These are phyloP conservation scores for Ceratocystis eucalypticola DNA, from an alignment of 2,329 filamentous ascomycete species.

Conservation along the genomic window DNA sequence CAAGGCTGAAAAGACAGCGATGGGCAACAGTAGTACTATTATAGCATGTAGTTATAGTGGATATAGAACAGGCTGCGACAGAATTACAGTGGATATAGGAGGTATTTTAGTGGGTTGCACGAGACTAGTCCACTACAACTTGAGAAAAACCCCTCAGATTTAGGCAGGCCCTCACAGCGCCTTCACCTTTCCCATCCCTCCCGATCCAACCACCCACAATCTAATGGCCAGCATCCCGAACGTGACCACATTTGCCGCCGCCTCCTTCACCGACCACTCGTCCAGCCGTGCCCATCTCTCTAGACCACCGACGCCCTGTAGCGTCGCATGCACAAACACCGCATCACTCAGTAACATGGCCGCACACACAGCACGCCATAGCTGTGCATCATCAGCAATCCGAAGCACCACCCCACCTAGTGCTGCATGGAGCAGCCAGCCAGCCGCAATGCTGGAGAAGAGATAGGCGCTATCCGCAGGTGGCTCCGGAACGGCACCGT, in stretches of 20 bases:
- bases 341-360: slow-evolving; percentile 16
- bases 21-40: not conserved
- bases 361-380: slow-evolving; percentile 16
- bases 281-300: slow-evolving; percentile 5
- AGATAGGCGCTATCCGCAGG: slow-evolving; percentile 4
- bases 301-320: slow-evolving; percentile 15
- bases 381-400: slow-evolving; percentile 7
- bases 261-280: slow-evolving; percentile 12
- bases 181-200: not conserved
- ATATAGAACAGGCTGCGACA: not conserved
- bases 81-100: not conserved
- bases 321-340: slow-evolving; percentile 11
- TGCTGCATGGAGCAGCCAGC: slow-evolving; percentile 17
- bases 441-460: slow-evolving; percentile 14
- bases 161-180: not conserved
- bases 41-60: not conserved
- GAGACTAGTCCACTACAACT: not conserved
- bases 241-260: slow-evolving; percentile 12
- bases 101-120: not conserved
- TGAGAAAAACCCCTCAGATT: not conserved
- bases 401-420: slow-evolving; percentile 13
- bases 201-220: slow-evolving; percentile 13
- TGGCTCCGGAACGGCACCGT: not conserved
- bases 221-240: slow-evolving; percentile 10
- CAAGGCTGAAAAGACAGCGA: not conserved